phyloP scores from a whole-genome alignment of 192 early-diverging fungal genomes.

The Backusella tuberculispora region DNA sequence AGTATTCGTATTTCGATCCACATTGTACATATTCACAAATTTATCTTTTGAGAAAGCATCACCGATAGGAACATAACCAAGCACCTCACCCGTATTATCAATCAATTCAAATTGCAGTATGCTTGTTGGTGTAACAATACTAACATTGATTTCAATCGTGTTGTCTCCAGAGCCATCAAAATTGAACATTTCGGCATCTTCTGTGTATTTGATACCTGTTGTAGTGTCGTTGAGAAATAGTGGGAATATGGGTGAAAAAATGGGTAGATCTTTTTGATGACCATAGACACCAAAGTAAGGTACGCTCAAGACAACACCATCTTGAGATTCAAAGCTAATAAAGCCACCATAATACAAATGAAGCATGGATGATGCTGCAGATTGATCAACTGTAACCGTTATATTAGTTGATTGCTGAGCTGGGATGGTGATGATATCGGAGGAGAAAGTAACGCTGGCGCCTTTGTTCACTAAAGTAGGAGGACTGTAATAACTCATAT shows the following conservation, averaged over 20 bases:
- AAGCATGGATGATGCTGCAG: conserved; percentile 16
- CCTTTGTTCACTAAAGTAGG: neutral
- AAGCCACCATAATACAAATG: conserved; percentile 52
- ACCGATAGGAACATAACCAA: conserved; percentile 11
- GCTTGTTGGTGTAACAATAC: conserved; percentile 27
- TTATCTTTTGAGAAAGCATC: conserved; percentile 16
- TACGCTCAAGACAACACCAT: conserved; percentile 31
- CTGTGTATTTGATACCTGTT: neutral
- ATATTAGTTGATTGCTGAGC: conserved; percentile 21
- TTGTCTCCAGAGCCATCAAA: neutral
- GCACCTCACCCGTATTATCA: conserved; percentile 11
- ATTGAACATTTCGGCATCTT: neutral
- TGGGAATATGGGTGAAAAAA: conserved; percentile 23
- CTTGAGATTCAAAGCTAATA: conserved; percentile 39
- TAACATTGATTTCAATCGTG: neutral
- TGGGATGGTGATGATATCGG: conserved; percentile 13
- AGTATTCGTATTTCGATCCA: conserved; percentile 14
- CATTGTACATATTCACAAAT: neutral
- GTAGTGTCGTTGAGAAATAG: neutral
- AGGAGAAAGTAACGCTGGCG: conserved; percentile 26
- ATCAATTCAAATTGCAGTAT: conserved; percentile 26
- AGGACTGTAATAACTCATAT: neutral
- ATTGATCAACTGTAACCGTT: conserved; percentile 21
- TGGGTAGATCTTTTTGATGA: conserved; percentile 47
- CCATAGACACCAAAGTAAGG: conserved; percentile 55